Evolutionary conservation across 768 basidiomycete species (phyloP), one percentile per base, ranked within the genome.

Genomic region (Suillus weaverae): DNA sequence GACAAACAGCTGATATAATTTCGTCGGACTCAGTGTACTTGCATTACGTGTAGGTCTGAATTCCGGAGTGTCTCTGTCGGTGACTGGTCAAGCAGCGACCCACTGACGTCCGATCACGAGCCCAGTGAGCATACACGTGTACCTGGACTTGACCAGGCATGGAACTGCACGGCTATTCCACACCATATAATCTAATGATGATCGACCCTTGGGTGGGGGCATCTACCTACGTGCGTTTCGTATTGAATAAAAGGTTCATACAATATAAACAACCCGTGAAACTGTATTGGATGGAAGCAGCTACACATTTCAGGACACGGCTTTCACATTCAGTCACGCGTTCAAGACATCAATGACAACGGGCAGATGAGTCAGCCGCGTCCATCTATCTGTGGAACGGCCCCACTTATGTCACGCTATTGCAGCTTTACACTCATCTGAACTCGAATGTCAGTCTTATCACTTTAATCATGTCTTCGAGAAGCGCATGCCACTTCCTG

Each of bases 271-370:
- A 26, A 26, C 26, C 26, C 2, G 26, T 26, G 26, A 26, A 26
- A 26, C 26, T 26, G 26, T 26, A 26, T 26, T 26, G 26, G 26
- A 26, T 26, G 26, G 26, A 26, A 26, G 1, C 26, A 26, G 26
- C 26, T 26, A 26, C 26, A 26, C 26, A 26, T 26, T 26, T 2
- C 85, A 4, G 86, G 86, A 4, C 74, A 74, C 36, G 80, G 86
- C 74, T 87, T 87, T 64, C 76, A 76, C 18, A 80, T 39, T 87
- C n/a, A n/a, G n/a, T 65, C 83, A 87, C 70, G 86, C 81, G 3
- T 84, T 20, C 18, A 43, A 43, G 18, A 43, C 41, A 44, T 26
- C 26, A 26, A 26, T 41, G 41, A 43, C 41, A 43, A 43, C 46
- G 22, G 22, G 22, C 46, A 26, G 46, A 22, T n/a, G n/a, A n/a